These are phyloP conservation scores for Epichloe gansuensis DNA, from an alignment of 2,329 filamentous ascomycete genomes.

Conservation along the genomic window DNA sequence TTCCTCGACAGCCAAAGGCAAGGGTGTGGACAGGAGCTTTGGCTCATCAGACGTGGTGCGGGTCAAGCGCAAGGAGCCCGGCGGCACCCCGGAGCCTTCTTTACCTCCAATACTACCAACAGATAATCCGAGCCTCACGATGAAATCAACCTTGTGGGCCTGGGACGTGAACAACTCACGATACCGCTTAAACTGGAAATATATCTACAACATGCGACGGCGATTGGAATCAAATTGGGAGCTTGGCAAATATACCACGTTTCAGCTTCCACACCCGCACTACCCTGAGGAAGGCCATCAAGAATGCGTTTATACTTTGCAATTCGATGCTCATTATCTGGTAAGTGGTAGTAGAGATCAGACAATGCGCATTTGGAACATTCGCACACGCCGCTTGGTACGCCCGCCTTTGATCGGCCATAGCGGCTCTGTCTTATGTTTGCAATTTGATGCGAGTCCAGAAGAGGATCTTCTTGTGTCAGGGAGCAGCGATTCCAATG, in stretches of 20 bases:
- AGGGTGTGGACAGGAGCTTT: slow-evolving; percentile 17
- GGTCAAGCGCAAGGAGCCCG: slow-evolving; percentile 25
- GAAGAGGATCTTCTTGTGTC: slow-evolving; percentile 89
- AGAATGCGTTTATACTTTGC: slow-evolving; percentile 91
- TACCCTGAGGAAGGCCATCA: slow-evolving; percentile 71
- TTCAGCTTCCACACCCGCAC: slow-evolving; percentile 77
- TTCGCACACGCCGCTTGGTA: slow-evolving; percentile 67
- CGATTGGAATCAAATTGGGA: slow-evolving; percentile 87
- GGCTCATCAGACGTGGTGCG: slow-evolving; percentile 17
- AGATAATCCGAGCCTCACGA: slow-evolving; percentile 19
- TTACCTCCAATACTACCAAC: slow-evolving; percentile 17
- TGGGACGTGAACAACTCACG: slow-evolving; percentile 35
- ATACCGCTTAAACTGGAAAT: slow-evolving; percentile 77
- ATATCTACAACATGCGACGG: slow-evolving; percentile 78
- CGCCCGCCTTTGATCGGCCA: slow-evolving; percentile 66
- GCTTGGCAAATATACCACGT: slow-evolving; percentile 66
- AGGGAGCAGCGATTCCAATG: slow-evolving; percentile 80
- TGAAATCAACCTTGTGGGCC: slow-evolving; percentile 35
- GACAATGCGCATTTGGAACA: slow-evolving; percentile 79
- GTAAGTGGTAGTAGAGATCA: slow-evolving; percentile 89
- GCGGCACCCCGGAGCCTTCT: slow-evolving; percentile 19
- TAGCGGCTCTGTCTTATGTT: slow-evolving; percentile 74
- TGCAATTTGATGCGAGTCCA: slow-evolving; percentile 85
- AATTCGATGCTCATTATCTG: slow-evolving; percentile 73
- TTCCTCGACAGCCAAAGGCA: slow-evolving; percentile 12